Evolutionary conservation across 1,139 yeast species (phyloP).

Genomic region (Groenewaldozyma auringiensis): DNA sequence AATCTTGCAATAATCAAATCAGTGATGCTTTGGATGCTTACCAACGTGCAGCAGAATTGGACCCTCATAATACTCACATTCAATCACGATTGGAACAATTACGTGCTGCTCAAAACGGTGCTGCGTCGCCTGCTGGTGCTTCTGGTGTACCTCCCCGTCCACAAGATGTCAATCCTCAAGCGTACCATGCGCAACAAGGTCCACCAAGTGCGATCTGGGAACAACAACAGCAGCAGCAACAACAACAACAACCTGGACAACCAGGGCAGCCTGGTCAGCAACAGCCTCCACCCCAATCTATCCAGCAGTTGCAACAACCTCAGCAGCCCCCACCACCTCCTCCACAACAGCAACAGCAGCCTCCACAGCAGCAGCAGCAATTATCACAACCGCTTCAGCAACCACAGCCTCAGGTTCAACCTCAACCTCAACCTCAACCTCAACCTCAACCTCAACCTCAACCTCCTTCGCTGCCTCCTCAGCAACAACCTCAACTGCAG

Average conservation of each 20-base stretch:
- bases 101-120: slow-evolving; percentile 64
- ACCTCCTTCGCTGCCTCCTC: slow-evolving; percentile 12
- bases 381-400: slow-evolving; percentile 14
- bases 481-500: slow-evolving; percentile 8
- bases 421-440: slow-evolving; percentile 12
- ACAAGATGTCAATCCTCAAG: slow-evolving; percentile 40
- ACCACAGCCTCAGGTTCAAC: slow-evolving; percentile 11
- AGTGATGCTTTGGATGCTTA: slow-evolving; percentile 95
- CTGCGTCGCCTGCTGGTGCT: slow-evolving; percentile 40
- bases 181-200: slow-evolving; percentile 23
- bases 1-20: slow-evolving; percentile 92
- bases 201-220: slow-evolving; percentile 28
- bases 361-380: slow-evolving; percentile 10
- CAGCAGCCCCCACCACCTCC: slow-evolving; percentile 9
- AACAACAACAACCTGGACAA: slow-evolving; percentile 22
- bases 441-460: slow-evolving; percentile 13
- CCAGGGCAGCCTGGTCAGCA: slow-evolving; percentile 23
- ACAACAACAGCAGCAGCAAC: slow-evolving; percentile 21
- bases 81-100: slow-evolving; percentile 86
- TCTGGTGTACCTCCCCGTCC: slow-evolving; percentile 38
- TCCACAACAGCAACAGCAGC: slow-evolving; percentile 10
- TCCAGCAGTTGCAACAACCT: slow-evolving; percentile 17
- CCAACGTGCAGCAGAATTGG: slow-evolving; percentile 89
- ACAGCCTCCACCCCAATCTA: slow-evolving; percentile 22
- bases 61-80: slow-evolving; percentile 90